These are phyloP conservation scores for Mrakia gelida DNA, from an alignment of 768 basidiomycete genomes.

Conservation along the genomic window DNA sequence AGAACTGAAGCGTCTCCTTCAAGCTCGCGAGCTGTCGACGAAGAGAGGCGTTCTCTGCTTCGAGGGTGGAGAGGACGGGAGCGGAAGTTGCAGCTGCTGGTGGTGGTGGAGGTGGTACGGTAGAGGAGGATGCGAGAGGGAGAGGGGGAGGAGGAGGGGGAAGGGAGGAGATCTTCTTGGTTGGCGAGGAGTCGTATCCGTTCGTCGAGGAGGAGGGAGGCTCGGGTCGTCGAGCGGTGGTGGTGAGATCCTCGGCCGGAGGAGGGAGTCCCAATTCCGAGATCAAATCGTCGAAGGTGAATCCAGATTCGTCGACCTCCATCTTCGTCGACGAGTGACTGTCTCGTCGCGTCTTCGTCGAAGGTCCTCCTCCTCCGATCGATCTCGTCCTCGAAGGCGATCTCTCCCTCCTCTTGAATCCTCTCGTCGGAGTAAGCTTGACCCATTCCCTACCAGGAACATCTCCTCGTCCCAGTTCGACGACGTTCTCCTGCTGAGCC, in stretches of 20 bases:
- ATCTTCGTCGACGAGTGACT: background rate
- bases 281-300: background rate
- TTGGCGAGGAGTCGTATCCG: background rate
- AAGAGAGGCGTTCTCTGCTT: background rate
- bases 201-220: background rate
- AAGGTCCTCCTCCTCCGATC: background rate
- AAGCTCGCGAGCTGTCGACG: background rate
- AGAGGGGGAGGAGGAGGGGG: background rate
- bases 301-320: background rate
- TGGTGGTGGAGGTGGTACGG: no score
- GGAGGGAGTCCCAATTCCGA: background rate
- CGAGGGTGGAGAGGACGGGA: background rate
- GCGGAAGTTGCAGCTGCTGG: no score
- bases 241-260: background rate
- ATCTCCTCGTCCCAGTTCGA: background rate
- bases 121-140: background rate
- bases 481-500: background rate
- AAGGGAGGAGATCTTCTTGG: background rate
- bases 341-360: background rate
- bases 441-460: slow-evolving; percentile 1
- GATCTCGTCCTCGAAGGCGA: background rate
- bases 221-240: background rate
- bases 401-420: background rate
- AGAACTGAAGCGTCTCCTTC: background rate
- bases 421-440: background rate